phyloP scores from a whole-genome alignment of 139 green algal genomes.

The Limnomonas spitsbergensis region DNA sequence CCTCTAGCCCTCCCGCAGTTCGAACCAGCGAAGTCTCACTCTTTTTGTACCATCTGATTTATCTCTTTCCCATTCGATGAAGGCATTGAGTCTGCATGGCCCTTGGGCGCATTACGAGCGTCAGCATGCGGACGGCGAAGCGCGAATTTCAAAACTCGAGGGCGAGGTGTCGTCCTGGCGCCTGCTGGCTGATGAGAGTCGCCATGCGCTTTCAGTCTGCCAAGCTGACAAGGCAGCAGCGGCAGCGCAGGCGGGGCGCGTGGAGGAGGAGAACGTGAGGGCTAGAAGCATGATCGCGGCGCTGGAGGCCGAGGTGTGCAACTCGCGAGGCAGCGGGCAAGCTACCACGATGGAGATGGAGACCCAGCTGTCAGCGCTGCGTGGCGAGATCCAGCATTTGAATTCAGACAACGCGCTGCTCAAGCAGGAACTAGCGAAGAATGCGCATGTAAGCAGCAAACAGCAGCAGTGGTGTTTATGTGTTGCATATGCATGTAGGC shows the following conservation, averaged over 20 bases:
- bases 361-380: constrained; percentile 1
- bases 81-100: constrained; percentile 5
- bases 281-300: not conserved
- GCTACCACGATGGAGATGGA: not conserved
- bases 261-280: not conserved
- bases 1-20: no score
- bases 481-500: no score
- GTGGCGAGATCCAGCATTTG: not conserved
- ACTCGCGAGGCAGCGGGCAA: not conserved
- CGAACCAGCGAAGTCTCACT: no score
- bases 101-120: constrained; percentile 4
- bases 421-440: constrained; percentile 11
- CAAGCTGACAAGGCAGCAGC: not conserved
- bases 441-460: not conserved
- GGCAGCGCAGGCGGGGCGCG: not conserved
- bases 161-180: not conserved
- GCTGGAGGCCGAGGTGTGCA: not conserved
- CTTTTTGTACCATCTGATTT: not conserved
- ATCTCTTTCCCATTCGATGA: not conserved
- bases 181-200: not conserved
- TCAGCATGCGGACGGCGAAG: not conserved
- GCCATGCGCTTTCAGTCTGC: not conserved
- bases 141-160: not conserved
- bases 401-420: not conserved
- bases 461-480: no score